A percentile compares a stretch with the other conserved stretches of the same genome.
Evolutionary conservation across 2,329 filamentous ascomycete genomes (phyloP).

Genomic region (Coniochaeta ligniaria): DNA sequence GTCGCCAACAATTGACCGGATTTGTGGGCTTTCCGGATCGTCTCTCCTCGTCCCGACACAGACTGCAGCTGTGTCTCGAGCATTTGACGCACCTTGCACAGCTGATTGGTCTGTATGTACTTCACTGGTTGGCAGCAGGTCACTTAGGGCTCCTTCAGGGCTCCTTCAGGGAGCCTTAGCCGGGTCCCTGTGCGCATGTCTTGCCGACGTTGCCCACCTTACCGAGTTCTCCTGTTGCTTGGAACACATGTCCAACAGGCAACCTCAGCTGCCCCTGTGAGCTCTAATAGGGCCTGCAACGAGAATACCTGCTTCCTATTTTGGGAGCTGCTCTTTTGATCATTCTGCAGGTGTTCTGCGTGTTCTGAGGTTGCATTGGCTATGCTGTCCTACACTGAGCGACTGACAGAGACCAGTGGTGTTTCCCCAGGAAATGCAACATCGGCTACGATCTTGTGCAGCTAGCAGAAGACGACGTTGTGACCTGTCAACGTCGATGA

Average conservation of each 20-base stretch:
- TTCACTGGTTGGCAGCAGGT: neutral
- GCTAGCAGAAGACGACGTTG: neutral
- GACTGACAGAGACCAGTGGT: neutral
- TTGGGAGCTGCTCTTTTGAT: neutral
- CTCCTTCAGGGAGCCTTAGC: too few species aligned
- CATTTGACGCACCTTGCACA: neutral
- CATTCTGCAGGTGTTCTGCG: neutral
- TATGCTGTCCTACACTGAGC: neutral
- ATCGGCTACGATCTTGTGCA: neutral
- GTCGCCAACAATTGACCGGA: neutral
- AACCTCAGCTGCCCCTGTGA: neutral
- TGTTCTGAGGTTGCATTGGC: neutral
- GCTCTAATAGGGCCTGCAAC: neutral
- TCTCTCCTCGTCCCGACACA: neutral
- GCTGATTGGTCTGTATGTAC: neutral
- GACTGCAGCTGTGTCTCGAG: neutral
- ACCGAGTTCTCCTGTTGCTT: neutral
- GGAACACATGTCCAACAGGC: neutral
- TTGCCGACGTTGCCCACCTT: neutral
- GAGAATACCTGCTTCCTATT: neutral
- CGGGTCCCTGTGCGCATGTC: neutral
- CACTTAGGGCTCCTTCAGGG: neutral
- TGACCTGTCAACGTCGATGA: neutral
- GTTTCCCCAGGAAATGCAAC: neutral
- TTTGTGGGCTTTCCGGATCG: neutral